phyloP scores from a whole-genome alignment of 2,329 filamentous ascomycete species.

The Rutstroemia sp. region DNA sequence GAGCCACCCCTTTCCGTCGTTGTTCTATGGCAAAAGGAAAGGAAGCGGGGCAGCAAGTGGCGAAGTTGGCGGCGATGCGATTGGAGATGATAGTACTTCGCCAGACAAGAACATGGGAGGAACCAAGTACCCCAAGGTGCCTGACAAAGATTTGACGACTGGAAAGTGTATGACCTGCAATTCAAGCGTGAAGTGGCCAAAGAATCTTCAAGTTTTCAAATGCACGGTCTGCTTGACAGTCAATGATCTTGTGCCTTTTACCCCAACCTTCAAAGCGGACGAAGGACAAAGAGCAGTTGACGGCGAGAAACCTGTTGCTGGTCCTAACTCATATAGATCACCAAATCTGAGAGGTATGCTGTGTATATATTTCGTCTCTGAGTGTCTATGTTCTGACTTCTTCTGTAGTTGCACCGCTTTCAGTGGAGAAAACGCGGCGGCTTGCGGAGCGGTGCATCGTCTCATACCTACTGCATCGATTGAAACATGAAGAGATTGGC shows the following conservation, averaged over 20 bases:
- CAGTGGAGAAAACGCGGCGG: slow-evolving; percentile 49
- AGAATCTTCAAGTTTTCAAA: slow-evolving; percentile 64
- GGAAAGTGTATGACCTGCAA: slow-evolving; percentile 84
- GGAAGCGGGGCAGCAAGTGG: slow-evolving; percentile 27
- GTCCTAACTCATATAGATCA: slow-evolving; percentile 12
- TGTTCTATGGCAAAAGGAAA: slow-evolving; percentile 58
- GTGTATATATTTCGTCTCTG: background rate
- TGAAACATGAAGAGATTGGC: slow-evolving; percentile 29
- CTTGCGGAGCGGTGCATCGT: slow-evolving; percentile 49
- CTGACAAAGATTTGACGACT: slow-evolving; percentile 53
- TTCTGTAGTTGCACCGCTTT: slow-evolving; percentile 40
- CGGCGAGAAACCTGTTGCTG: slow-evolving; percentile 13
- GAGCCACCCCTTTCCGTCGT: slow-evolving; percentile 71
- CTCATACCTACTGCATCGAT: slow-evolving; percentile 38
- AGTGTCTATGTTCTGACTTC: slow-evolving; percentile 1
- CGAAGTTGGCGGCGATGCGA: background rate
- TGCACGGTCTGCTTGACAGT: slow-evolving; percentile 80
- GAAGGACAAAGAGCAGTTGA: slow-evolving; percentile 13
- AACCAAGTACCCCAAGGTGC: slow-evolving; percentile 24
- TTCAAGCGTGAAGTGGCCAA: slow-evolving; percentile 72
- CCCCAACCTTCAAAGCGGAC: background rate
- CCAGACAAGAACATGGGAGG: slow-evolving; percentile 24
- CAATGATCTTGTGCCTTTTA: slow-evolving; percentile 60
- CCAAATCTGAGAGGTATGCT: slow-evolving; percentile 17
- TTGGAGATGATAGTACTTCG: background rate